These are phyloP conservation scores for Silybum marianum DNA, from an alignment of 129 eudicot genomes.

Conservation along the genomic window DNA sequence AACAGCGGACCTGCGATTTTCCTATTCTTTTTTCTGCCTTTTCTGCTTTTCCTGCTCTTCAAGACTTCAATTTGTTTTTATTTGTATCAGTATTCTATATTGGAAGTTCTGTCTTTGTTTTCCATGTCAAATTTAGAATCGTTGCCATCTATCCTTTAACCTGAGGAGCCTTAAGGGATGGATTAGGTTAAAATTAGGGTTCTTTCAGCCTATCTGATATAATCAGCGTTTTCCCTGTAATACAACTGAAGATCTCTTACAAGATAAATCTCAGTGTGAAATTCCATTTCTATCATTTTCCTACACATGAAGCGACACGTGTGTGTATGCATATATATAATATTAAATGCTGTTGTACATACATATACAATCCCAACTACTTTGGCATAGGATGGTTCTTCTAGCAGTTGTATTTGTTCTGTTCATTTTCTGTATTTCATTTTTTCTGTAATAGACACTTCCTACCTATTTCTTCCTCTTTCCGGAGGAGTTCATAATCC, in stretches of 20 bases:
- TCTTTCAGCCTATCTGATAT: neutral
- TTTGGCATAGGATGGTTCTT: slow-evolving; percentile 16
- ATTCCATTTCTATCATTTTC: neutral
- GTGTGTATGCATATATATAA: neutral
- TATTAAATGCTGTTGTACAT: neutral
- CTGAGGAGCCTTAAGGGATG: neutral
- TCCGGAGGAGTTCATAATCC: neutral
- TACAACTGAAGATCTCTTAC: neutral
- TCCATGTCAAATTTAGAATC: neutral
- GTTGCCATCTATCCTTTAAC: neutral
- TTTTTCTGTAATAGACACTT: neutral
- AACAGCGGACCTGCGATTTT: neutral
- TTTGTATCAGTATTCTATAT: neutral
- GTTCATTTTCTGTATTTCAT: neutral
- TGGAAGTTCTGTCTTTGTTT: neutral
- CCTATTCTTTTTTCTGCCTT: neutral
- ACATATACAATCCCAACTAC: neutral
- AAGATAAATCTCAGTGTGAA: neutral
- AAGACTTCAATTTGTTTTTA: neutral
- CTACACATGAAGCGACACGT: neutral
- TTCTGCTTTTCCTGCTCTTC: neutral
- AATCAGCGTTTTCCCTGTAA: neutral
- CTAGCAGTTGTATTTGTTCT: neutral
- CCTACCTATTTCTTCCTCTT: neutral
- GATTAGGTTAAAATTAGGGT: neutral